Conservation (phyloP, 345 rosid genomes). For the Euclidium syriacum region DNA sequence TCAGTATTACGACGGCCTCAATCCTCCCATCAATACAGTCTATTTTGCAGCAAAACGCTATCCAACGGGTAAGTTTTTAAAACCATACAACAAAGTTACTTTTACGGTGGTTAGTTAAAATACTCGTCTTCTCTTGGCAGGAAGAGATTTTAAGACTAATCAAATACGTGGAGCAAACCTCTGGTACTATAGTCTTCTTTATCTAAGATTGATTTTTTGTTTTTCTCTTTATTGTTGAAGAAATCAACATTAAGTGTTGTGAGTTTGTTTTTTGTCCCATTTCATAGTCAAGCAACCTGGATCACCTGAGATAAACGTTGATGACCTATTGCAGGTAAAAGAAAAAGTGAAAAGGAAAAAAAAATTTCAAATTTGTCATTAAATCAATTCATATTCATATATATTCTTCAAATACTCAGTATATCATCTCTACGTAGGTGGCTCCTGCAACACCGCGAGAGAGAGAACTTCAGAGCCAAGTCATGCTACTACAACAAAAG, state of each 20-base stretch:
- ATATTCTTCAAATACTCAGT: background rate
- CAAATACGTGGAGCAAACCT: slow-evolving; percentile 67
- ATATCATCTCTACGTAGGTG: slow-evolving; percentile 40
- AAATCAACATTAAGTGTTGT: slow-evolving; percentile 11
- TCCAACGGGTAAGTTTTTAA: slow-evolving; percentile 62
- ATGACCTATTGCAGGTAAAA: slow-evolving; percentile 65
- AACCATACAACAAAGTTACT: background rate
- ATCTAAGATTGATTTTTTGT: background rate
- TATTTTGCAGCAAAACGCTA: slow-evolving; percentile 75
- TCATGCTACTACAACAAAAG: slow-evolving; percentile 73
- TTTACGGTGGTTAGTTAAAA: background rate
- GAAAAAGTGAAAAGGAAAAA: background rate
- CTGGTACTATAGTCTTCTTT: slow-evolving; percentile 46
- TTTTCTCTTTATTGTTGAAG: background rate
- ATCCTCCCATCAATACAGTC: slow-evolving; percentile 71
- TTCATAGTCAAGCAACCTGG: slow-evolving; percentile 63
- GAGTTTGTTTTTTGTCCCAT: slow-evolving; percentile 21
- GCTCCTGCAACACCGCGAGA: slow-evolving; percentile 54
- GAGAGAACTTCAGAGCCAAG: slow-evolving; percentile 69
- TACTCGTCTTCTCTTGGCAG: slow-evolving; percentile 45
- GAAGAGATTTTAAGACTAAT: slow-evolving; percentile 87
- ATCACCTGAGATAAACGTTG: slow-evolving; percentile 39
- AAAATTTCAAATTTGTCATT: background rate
- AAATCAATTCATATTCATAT: background rate
- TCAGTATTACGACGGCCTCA: slow-evolving; percentile 39